phyloP scores from a whole-genome alignment of 2,329 filamentous ascomycete genomes.

The Colletotrichum shisoi region DNA sequence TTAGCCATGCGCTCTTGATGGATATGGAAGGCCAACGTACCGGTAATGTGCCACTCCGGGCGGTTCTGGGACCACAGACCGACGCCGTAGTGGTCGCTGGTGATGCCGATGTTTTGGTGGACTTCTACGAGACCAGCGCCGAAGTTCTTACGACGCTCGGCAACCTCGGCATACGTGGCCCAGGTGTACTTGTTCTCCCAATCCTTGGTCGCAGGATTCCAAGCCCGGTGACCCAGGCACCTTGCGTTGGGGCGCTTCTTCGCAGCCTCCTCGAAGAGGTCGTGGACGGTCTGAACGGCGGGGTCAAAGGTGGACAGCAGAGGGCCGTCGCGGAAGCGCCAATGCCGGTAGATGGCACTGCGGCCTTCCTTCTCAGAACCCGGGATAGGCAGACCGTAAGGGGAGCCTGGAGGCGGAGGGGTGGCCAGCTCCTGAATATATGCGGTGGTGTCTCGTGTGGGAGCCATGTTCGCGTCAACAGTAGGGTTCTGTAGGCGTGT shows the following conservation, averaged over 20 bases:
- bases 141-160: conserved; percentile 79
- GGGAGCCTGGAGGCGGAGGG: conserved; percentile 75
- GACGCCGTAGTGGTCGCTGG: conserved; percentile 71
- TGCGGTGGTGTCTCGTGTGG: conserved; percentile 48
- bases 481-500: neutral
- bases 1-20: conserved; percentile 1
- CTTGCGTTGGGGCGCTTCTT: conserved; percentile 69
- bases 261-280: conserved; percentile 77
- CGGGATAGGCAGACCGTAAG: conserved; percentile 80
- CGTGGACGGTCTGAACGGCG: conserved; percentile 74
- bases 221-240: conserved; percentile 83
- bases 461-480: conserved; percentile 45
- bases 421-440: conserved; percentile 62
- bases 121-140: conserved; percentile 86
- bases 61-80: conserved; percentile 89
- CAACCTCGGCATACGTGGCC: conserved; percentile 83
- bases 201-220: conserved; percentile 75
- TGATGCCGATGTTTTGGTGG: conserved; percentile 74
- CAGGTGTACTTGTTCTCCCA: conserved; percentile 81
- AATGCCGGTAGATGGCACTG: conserved; percentile 82
- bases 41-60: conserved; percentile 85
- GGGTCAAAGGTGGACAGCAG: conserved; percentile 78
- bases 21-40: conserved; percentile 51
- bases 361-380: conserved; percentile 77
- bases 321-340: conserved; percentile 74